Evolutionary conservation across 371 early-diverging fungal species (phyloP), one percentile per base, ranked within the genome.

Genomic region (Thermomucor indicae-seudaticae): DNA sequence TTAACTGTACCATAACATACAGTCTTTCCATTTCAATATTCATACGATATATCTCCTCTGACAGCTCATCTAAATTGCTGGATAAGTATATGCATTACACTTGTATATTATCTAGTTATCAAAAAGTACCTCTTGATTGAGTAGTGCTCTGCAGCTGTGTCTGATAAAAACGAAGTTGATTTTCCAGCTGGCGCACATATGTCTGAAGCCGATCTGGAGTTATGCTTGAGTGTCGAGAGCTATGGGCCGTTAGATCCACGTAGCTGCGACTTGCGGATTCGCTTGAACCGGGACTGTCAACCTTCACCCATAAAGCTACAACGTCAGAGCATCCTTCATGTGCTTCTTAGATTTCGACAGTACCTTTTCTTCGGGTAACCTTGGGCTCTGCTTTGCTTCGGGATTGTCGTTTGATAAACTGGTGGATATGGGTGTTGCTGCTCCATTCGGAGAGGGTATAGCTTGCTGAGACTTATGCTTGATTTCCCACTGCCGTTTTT

Each of bases 1-100:
- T 29, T 19, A 4, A 17, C 17, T 10, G 17, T 2, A 55, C 70
- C n/a, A n/a, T n/a, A n/a, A n/a, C n/a, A 60, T 70, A 83, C 71
- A 83, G 45, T 27, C 72, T 70, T 27, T 88, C 84, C 34, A 79
- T 53, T 47, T 88, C 84, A 35, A 73, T 63, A 0, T 86, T 79
- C 55, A 86, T 60, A 35, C 70, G 67, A 1, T 87, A 73, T 11
- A 89, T 62, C 46, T 91, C 91, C 25, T 88, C 86, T 1, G 89
- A 80, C 1, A 91, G 62, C 41, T 89, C 89, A 55, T 88, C 88
- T 85, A 62, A 0, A 50, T 59, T 10, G 28, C 42, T 17, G 58
- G 0, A 47, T 43, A 29, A 51, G 51, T 57, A 23, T 32, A 22
- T 52, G 42, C 16, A 31, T 44, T 22, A 58, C 52, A 20, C 16